phyloP scores from a whole-genome alignment of 1,139 yeast genomes.

The Pichia kudriavzevii region DNA sequence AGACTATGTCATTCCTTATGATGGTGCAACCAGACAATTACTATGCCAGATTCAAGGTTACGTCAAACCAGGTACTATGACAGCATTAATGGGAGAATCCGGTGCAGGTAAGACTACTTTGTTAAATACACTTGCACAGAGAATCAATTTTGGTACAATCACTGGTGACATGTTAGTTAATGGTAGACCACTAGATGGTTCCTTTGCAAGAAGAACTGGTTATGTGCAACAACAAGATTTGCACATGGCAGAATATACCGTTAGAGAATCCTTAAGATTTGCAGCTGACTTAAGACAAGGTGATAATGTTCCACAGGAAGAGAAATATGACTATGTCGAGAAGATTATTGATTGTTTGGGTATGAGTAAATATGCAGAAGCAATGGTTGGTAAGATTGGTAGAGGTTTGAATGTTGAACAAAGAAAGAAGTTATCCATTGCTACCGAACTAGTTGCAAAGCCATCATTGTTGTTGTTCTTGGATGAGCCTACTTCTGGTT shows the following conservation, averaged over 20 bases:
- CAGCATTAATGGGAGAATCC: slow-evolving; percentile 62
- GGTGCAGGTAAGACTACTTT: slow-evolving; percentile 67
- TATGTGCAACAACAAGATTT: slow-evolving; percentile 54
- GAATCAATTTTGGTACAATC: slow-evolving; percentile 41
- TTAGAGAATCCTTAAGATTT: slow-evolving; percentile 43
- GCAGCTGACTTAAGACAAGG: slow-evolving; percentile 48
- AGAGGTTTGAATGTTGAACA: slow-evolving; percentile 54
- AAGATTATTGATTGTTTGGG: slow-evolving; percentile 39
- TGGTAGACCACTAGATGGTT: slow-evolving; percentile 35
- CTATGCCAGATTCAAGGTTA: slow-evolving; percentile 37
- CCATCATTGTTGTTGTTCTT: slow-evolving; percentile 40
- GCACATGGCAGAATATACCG: slow-evolving; percentile 42
- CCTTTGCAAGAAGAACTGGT: slow-evolving; percentile 46
- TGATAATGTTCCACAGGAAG: slow-evolving; percentile 34
- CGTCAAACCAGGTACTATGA: slow-evolving; percentile 48
- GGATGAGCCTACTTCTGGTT: slow-evolving; percentile 47
- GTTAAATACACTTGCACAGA: slow-evolving; percentile 47
- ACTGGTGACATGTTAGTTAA: slow-evolving; percentile 49
- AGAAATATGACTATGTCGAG: slow-evolving; percentile 43
- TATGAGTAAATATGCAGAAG: slow-evolving; percentile 47
- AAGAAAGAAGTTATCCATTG: slow-evolving; percentile 31
- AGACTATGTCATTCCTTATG: slow-evolving; percentile 34
- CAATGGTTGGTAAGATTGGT: slow-evolving; percentile 45
- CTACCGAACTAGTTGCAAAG: slow-evolving; percentile 44
- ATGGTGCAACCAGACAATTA: slow-evolving; percentile 32